A percentile compares a stretch with the other conserved stretches of the same genome.
phyloP scores from a whole-genome alignment of 2,329 filamentous ascomycete genomes.

The Phyllachora maydis region DNA sequence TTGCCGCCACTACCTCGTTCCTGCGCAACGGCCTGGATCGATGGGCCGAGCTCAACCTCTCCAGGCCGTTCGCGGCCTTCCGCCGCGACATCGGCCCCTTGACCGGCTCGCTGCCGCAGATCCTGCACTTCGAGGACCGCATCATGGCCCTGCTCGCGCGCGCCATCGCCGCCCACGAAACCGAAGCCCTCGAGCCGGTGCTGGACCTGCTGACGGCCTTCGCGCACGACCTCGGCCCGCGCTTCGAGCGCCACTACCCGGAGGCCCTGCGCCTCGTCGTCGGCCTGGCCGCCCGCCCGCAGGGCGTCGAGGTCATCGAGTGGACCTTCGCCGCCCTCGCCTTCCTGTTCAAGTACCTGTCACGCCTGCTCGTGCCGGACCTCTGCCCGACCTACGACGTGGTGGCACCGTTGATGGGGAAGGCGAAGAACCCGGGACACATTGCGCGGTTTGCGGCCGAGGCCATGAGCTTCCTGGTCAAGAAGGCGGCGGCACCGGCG shows the following conservation, averaged over 20 bases:
- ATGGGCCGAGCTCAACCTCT: constrained; percentile 85
- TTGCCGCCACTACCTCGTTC: constrained; percentile 63
- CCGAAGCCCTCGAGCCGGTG: constrained; percentile 65
- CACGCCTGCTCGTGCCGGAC: constrained; percentile 67
- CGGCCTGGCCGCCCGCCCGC: constrained; percentile 54
- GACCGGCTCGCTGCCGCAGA: constrained; percentile 77
- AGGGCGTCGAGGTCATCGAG: constrained; percentile 79
- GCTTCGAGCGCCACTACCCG: constrained; percentile 78
- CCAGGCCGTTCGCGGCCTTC: constrained; percentile 61
- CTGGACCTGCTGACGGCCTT: constrained; percentile 80
- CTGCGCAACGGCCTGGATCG: constrained; percentile 65
- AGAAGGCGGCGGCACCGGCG: constrained; percentile 65
- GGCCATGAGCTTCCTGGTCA: constrained; percentile 79
- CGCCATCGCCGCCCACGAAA: constrained; percentile 60
- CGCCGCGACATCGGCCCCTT: constrained; percentile 53
- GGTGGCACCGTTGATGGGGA: constrained; percentile 69
- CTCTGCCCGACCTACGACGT: constrained; percentile 68
- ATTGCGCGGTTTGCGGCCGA: constrained; percentile 87
- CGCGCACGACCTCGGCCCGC: constrained; percentile 73
- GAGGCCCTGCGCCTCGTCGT: constrained; percentile 56
- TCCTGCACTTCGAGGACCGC: constrained; percentile 72
- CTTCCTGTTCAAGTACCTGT: constrained; percentile 94
- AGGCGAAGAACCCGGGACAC: constrained; percentile 61
- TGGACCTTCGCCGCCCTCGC: constrained; percentile 91
- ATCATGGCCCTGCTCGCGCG: constrained; percentile 61